These are phyloP conservation scores for Wickerhamomyces bovis DNA, from an alignment of 805 yeast species.

Conservation along the genomic window DNA sequence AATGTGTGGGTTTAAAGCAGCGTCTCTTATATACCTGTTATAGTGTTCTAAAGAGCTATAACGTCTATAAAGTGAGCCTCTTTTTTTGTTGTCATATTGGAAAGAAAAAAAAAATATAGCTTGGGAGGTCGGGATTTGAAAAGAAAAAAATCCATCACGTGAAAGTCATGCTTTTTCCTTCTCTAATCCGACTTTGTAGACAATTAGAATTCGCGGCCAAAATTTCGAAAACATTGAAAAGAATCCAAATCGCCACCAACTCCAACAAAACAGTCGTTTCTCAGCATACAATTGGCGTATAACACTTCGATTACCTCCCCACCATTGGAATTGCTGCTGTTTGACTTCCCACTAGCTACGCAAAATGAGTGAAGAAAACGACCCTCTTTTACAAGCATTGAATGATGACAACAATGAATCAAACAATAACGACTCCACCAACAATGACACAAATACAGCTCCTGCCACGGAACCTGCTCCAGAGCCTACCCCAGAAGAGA, in stretches of 20 bases:
- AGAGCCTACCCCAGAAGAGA: conserved; percentile 40
- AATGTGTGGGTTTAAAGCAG: not conserved
- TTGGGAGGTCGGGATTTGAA: not conserved
- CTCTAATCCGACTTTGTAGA: not conserved
- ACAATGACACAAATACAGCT: conserved; percentile 16
- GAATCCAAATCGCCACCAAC: not conserved
- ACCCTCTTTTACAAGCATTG: conserved; percentile 71
- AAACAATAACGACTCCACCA: conserved; percentile 1
- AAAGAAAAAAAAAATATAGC: not conserved
- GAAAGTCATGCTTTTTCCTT: not conserved
- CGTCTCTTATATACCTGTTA: too few relatives aligned
- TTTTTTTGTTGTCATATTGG: not conserved
- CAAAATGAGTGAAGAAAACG: conserved; percentile 58
- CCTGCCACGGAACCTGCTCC: conserved; percentile 22
- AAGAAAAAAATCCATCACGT: not conserved
- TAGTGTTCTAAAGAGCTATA: too few relatives aligned
- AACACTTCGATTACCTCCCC: not conserved
- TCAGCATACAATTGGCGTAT: not conserved
- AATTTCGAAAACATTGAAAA: not conserved
- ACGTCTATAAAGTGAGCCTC: not conserved
- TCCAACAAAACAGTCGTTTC: not conserved
- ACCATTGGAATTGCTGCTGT: not conserved
- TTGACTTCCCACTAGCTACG: not conserved
- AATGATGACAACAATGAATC: conserved; percentile 8
- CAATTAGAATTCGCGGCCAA: not conserved